Evolutionary conservation across 208 protist genomes (phyloP).

Genomic region (Crithidia expoeki): DNA sequence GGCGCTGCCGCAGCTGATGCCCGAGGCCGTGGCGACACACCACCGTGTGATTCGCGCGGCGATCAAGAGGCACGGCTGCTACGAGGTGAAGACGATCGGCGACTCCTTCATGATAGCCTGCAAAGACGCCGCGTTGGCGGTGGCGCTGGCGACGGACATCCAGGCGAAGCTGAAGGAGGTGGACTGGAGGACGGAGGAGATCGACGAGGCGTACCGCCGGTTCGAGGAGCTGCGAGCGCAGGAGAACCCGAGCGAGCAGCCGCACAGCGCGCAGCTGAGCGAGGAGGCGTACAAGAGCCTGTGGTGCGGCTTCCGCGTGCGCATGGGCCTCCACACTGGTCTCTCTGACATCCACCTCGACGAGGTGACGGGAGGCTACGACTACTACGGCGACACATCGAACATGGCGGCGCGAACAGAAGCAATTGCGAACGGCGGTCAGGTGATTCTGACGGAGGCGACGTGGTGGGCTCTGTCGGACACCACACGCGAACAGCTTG

Average conservation of each 20-base stretch:
- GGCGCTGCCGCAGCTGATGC: constrained; percentile 59
- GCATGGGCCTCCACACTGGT: constrained; percentile 69
- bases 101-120: constrained; percentile 88
- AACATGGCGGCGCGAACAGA: constrained; percentile 89
- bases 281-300: constrained; percentile 38
- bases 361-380: constrained; percentile 70
- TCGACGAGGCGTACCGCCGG: constrained; percentile 55
- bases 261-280: constrained; percentile 40
- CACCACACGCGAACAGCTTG: constrained; percentile 28
- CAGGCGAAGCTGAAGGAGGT: constrained; percentile 55
- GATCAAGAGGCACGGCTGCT: constrained; percentile 68
- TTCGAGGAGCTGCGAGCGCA: constrained; percentile 44
- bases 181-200: constrained; percentile 52
- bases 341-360: constrained; percentile 62
- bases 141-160: constrained; percentile 52
- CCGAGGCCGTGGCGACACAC: constrained; percentile 67
- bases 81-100: constrained; percentile 89
- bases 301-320: constrained; percentile 60
- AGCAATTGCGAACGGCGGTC: constrained; percentile 72
- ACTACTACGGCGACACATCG: constrained; percentile 85
- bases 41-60: constrained; percentile 67
- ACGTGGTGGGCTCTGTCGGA: constrained; percentile 47
- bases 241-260: constrained; percentile 20
- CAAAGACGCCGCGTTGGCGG: constrained; percentile 45
- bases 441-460: constrained; percentile 60